Evolutionary conservation across 306 rosid genomes (phyloP).

Genomic region (Leucaena leucocephala): DNA sequence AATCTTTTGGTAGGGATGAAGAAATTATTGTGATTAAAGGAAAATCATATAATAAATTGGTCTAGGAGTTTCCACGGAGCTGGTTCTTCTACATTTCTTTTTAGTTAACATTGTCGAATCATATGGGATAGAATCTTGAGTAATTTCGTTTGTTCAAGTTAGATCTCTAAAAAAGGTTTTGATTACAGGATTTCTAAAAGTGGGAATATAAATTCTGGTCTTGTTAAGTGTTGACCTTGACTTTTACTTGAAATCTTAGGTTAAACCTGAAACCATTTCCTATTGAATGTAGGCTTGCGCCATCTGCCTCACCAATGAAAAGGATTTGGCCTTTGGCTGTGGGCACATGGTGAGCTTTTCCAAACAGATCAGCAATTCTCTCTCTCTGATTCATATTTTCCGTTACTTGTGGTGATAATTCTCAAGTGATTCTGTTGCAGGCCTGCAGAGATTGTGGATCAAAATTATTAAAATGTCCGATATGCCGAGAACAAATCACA

Average conservation of each 20-base stretch:
- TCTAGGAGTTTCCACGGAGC: neutral
- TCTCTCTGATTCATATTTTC: neutral
- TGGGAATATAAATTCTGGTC: neutral
- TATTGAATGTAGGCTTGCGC: constrained; percentile 35
- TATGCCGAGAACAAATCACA: constrained; percentile 49
- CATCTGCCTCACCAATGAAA: constrained; percentile 26
- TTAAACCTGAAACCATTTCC: constrained; percentile 8
- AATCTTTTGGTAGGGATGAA: neutral
- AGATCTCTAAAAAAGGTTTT: neutral
- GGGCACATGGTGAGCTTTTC: constrained; percentile 44
- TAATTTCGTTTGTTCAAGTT: neutral
- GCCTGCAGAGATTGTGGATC: constrained; percentile 52
- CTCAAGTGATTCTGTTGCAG: constrained; percentile 27
- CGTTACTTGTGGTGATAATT: neutral
- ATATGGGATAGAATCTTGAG: neutral
- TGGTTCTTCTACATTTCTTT: neutral
- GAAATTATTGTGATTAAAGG: neutral
- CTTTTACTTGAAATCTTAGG: neutral
- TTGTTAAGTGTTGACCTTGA: neutral
- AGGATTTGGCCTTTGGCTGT: constrained; percentile 35
- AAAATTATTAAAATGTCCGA: constrained; percentile 45
- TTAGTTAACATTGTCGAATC: neutral
- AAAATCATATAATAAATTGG: neutral
- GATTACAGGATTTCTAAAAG: neutral
- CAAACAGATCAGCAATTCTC: neutral